Evolutionary conservation across 345 rosid genomes (phyloP), one percentile per base, ranked within the genome.

Genomic region (Mercurialis annua): DNA sequence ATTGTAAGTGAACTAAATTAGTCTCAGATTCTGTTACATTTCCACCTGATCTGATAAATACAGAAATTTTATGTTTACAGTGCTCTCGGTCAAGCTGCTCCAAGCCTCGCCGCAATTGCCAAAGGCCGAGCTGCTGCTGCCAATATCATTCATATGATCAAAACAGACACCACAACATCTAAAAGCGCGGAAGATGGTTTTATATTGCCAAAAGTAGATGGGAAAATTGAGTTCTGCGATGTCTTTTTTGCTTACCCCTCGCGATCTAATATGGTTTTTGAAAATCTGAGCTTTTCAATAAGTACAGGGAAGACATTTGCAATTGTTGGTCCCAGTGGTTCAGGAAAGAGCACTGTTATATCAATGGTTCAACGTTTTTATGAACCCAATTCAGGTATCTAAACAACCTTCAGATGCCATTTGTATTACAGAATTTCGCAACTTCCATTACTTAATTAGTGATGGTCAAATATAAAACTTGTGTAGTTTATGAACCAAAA

Each of bases 321-420:
- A 2, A 71, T 87, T 68, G 94, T 89, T 5, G 98, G 98, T 70
- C 90, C 92, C 0, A 92, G 98, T 36, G 98, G 98, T 36, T 87
- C 98, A 6, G 98, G 96, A 54, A 89, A 92, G 81, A 89, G 96
- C 76, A 92, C 92, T 23, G 77, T 87, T 73, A 83, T 90, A 71
- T 81, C 95, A 72, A 72, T 92, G 91, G 78, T 92, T 64, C 92
- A 90, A 53, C 92, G 95, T 59, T 86, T 92, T 78, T 92, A 92
- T 69, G 95, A 90, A 34, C 95, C 95, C 2, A 81, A 49, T 56
- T 87, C 94, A 82, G 92, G 92, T 83, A 80, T 18, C 24, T 43
- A 29, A 27, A 7, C 60, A 44, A 56, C 51, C n/a, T 33, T 14
- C 27, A 16, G 33, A 21, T 40, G 23, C 47, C 30, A 27, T 36